phyloP scores from a whole-genome alignment of 495 filamentous ascomycete genomes.

The Umbilicaria muhlenbergii region DNA sequence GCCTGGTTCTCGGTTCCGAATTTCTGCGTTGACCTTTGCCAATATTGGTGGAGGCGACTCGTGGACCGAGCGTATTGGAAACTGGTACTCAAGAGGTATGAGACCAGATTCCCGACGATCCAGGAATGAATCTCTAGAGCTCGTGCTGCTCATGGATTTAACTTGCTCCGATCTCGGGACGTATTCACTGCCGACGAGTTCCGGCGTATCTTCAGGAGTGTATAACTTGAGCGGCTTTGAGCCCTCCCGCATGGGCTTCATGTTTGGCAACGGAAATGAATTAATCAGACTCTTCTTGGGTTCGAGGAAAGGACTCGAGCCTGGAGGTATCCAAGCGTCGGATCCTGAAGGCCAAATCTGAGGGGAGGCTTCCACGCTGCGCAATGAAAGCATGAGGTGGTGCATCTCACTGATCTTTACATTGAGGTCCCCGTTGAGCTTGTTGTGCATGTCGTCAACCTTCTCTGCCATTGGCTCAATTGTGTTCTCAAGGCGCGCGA shows the following conservation, averaged over 20 bases:
- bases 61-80: too few species aligned
- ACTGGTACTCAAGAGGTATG: too few species aligned
- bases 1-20: constrained; percentile 37
- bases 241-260: too few species aligned
- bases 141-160: too few species aligned
- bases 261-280: too few species aligned
- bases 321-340: background rate
- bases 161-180: too few species aligned
- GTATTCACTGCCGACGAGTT: too few species aligned
- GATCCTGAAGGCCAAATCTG: constrained; percentile 1
- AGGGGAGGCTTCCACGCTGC: constrained; percentile 5
- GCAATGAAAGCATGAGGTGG: constrained; percentile 13
- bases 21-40: constrained; percentile 37
- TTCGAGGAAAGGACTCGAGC: background rate
- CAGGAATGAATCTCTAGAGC: too few species aligned
- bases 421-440: constrained; percentile 11
- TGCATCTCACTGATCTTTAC: constrained; percentile 20
- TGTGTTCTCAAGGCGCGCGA: constrained; percentile 16
- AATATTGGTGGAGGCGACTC: constrained; percentile 17
- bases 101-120: too few species aligned
- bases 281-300: too few species aligned
- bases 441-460: constrained; percentile 18
- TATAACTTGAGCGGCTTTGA: too few species aligned
- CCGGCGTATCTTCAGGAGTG: too few species aligned
- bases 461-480: constrained; percentile 20